Percentiles rank a stretch among this genome's conserved stretches.
These are phyloP conservation scores for Saturnispora besseyi DNA, from an alignment of 805 yeast species.

Conservation along the genomic window DNA sequence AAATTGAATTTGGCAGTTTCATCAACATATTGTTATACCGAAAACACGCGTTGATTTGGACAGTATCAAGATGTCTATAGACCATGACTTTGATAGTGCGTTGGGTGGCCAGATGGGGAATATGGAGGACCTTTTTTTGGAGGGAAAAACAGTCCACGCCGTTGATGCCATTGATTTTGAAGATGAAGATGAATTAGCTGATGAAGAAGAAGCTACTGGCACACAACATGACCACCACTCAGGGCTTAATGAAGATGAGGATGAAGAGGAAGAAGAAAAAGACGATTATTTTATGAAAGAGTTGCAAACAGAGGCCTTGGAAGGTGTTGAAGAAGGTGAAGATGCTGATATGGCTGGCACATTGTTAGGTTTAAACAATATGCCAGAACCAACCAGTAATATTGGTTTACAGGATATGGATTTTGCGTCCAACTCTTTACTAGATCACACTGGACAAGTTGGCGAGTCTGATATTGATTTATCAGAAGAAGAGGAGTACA, in stretches of 20 bases:
- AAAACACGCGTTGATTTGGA: constrained; percentile 1
- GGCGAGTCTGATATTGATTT: constrained; percentile 20
- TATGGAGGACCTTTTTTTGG: constrained; percentile 26
- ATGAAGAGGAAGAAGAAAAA: constrained; percentile 30
- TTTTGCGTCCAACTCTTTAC: constrained; percentile 22
- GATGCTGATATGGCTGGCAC: constrained; percentile 19
- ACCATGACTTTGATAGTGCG: constrained; percentile 27
- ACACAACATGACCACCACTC: constrained; percentile 9
- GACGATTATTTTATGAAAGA: constrained; percentile 31
- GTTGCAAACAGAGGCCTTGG: constrained; percentile 30
- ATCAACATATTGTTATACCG: background rate
- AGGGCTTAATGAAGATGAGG: constrained; percentile 21
- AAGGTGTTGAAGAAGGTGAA: constrained; percentile 28
- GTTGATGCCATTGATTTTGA: constrained; percentile 92
- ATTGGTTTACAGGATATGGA: constrained; percentile 26
- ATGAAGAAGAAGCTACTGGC: constrained; percentile 49
- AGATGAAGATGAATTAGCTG: constrained; percentile 91
- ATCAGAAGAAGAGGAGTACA: constrained; percentile 26
- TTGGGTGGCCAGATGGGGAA: constrained; percentile 28
- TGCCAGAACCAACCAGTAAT: constrained; percentile 18
- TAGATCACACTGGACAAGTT: constrained; percentile 14
- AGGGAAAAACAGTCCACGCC: constrained; percentile 61
- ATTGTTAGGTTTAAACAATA: constrained; percentile 27
- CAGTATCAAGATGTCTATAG: constrained; percentile 12
- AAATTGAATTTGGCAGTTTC: background rate